Conservation (phyloP, 2,329 filamentous ascomycete genomes). For the Botryotinia calthae region DNA sequence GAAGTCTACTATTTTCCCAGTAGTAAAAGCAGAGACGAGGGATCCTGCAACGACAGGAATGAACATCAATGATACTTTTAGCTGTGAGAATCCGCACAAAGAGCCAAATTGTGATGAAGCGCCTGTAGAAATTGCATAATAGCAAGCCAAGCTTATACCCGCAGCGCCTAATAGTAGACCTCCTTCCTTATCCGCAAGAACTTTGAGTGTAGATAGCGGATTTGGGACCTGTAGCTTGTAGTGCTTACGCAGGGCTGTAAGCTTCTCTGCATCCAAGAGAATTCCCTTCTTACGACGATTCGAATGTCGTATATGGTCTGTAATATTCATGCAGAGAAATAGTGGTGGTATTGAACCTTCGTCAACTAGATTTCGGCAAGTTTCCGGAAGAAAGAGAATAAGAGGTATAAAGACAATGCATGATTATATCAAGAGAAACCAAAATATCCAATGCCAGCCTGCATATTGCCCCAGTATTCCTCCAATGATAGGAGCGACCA, state of each 20-base stretch:
- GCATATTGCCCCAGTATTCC: background rate
- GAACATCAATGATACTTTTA: slow-evolving; percentile 41
- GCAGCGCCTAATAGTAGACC: slow-evolving; percentile 50
- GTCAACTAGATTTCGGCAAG: slow-evolving; percentile 28
- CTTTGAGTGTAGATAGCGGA: slow-evolving; percentile 42
- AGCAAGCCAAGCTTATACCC: slow-evolving; percentile 51
- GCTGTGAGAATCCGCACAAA: slow-evolving; percentile 29
- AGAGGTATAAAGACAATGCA: slow-evolving; percentile 22
- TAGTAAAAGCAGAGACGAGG: slow-evolving; percentile 10
- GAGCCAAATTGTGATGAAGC: background rate
- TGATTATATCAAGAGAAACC: background rate
- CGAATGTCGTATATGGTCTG: slow-evolving; percentile 40
- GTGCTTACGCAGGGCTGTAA: slow-evolving; percentile 37
- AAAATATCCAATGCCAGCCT: background rate
- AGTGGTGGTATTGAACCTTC: slow-evolving; percentile 50
- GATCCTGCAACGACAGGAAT: slow-evolving; percentile 23
- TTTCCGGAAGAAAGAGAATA: slow-evolving; percentile 30
- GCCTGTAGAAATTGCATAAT: slow-evolving; percentile 44
- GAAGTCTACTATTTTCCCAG: slow-evolving; percentile 51
- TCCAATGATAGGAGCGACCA: background rate
- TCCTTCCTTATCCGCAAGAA: slow-evolving; percentile 45
- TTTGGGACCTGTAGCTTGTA: slow-evolving; percentile 39
- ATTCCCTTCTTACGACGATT: slow-evolving; percentile 24
- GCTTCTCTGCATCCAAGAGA: slow-evolving; percentile 25
- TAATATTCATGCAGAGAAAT: slow-evolving; percentile 54